Evolutionary conservation across 2,329 filamentous ascomycete species (phyloP).

Genomic region (Onygenales sp.): DNA sequence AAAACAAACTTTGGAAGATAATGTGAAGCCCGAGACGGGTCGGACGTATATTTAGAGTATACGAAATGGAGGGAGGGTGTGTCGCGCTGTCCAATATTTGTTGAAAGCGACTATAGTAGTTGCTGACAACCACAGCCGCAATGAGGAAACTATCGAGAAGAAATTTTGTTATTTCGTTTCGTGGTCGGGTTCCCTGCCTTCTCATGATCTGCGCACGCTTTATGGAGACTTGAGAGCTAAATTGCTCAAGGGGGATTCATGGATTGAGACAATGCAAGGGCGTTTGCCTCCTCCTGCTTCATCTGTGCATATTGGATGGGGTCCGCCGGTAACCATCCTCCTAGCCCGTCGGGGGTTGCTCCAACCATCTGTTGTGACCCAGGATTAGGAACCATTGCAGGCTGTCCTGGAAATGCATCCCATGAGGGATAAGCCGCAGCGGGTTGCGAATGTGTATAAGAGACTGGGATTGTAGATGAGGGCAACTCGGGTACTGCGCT

Average conservation of each 20-base stretch:
- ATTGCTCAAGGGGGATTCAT: background rate
- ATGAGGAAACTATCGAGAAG: too few species aligned
- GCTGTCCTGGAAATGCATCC: background rate
- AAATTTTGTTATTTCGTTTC: background rate
- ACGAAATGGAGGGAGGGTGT: background rate
- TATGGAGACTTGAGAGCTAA: too few species aligned
- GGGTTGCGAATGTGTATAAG: background rate
- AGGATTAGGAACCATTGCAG: background rate
- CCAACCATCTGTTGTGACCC: background rate
- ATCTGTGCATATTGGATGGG: background rate
- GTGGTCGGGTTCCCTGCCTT: too few species aligned
- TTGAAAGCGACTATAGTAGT: background rate
- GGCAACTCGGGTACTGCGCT: background rate
- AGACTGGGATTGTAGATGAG: background rate
- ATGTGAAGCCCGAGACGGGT: background rate
- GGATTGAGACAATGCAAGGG: background rate
- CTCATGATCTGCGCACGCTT: too few species aligned
- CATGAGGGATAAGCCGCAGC: background rate
- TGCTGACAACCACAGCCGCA: background rate
- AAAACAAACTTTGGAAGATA: background rate
- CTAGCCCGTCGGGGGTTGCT: background rate
- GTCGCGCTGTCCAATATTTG: background rate
- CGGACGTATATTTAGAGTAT: background rate
- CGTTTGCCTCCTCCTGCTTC: background rate
- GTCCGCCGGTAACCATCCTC: background rate